Conservation (phyloP, 345 rosid genomes). For the Arabis hirsuta region DNA sequence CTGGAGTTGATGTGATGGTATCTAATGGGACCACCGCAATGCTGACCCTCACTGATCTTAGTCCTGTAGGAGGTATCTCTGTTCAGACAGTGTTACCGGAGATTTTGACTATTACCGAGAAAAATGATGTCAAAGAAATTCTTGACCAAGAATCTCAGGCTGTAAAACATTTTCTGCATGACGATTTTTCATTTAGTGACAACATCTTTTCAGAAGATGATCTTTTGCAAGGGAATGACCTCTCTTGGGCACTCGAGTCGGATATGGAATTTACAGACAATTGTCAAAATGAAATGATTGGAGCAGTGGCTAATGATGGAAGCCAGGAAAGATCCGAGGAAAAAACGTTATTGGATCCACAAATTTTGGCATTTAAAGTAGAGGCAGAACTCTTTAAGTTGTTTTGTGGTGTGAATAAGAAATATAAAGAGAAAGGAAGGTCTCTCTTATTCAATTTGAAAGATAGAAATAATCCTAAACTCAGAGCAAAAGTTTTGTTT, state of each 20-base stretch:
- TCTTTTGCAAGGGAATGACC: constrained; percentile 83
- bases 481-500: constrained; percentile 74
- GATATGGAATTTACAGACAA: constrained; percentile 43
- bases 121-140: constrained; percentile 32
- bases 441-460: constrained; percentile 88
- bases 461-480: constrained; percentile 87
- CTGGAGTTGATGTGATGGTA: constrained; percentile 31
- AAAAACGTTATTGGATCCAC: constrained; percentile 44
- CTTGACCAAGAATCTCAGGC: constrained; percentile 46
- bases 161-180: constrained; percentile 47
- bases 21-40: constrained; percentile 38
- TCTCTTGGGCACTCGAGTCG: constrained; percentile 72
- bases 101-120: constrained; percentile 27
- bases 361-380: constrained; percentile 62
- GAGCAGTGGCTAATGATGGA: constrained; percentile 30
- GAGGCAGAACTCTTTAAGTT: constrained; percentile 80
- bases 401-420: constrained; percentile 89
- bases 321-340: constrained; percentile 24
- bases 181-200: constrained; percentile 61
- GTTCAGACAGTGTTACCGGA: constrained; percentile 32
- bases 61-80: constrained; percentile 25
- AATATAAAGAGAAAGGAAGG: constrained; percentile 90
- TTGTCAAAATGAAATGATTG: constrained; percentile 38
- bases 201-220: constrained; percentile 72
- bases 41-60: constrained; percentile 21